phyloP scores from a whole-genome alignment of 2,329 filamentous ascomycete species.

The Alternaria sp. region DNA sequence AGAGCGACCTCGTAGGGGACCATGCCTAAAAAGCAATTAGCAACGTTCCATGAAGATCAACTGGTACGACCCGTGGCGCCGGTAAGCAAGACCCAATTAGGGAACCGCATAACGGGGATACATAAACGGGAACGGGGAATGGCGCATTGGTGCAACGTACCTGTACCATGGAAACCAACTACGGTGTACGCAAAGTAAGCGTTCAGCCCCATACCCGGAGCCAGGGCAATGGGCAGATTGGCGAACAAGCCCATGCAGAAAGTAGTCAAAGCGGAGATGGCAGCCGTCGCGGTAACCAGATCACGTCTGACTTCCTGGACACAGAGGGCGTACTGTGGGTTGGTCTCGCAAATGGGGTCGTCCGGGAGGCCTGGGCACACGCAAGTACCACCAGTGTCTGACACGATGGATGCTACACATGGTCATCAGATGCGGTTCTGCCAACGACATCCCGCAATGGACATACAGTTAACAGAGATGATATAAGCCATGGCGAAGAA shows the following conservation, averaged over 20 bases:
- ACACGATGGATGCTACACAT: conserved; percentile 64
- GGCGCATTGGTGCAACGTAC: conserved; percentile 43
- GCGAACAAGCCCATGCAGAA: conserved; percentile 85
- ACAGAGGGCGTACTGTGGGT: conserved; percentile 70
- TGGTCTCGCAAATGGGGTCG: conserved; percentile 59
- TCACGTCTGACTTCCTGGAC: conserved; percentile 71
- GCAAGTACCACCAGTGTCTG: conserved; percentile 76
- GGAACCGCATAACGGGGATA: conserved; percentile 15
- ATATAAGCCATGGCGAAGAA: conserved; percentile 62
- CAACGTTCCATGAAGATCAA: conserved; percentile 6
- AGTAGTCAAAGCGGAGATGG: conserved; percentile 78
- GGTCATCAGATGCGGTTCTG: conserved; percentile 13
- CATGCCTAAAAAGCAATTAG: conserved; percentile 45
- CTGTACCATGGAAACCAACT: conserved; percentile 77
- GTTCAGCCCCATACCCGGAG: conserved; percentile 82
- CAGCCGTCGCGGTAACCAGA: conserved; percentile 82
- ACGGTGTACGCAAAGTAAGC: conserved; percentile 86
- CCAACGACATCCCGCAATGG: conserved; percentile 40
- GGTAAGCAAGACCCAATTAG: conserved; percentile 1
- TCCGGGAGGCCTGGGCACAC: conserved; percentile 63
- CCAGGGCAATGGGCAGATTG: conserved; percentile 78
- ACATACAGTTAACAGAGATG: conserved; percentile 65
- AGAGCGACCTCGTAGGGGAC: conserved; percentile 79
- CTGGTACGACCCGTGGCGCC: conserved; percentile 1
- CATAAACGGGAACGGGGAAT: conserved; percentile 22